These are phyloP conservation scores for Striga asiatica DNA, from an alignment of 257 asterid genomes.

Conservation along the genomic window DNA sequence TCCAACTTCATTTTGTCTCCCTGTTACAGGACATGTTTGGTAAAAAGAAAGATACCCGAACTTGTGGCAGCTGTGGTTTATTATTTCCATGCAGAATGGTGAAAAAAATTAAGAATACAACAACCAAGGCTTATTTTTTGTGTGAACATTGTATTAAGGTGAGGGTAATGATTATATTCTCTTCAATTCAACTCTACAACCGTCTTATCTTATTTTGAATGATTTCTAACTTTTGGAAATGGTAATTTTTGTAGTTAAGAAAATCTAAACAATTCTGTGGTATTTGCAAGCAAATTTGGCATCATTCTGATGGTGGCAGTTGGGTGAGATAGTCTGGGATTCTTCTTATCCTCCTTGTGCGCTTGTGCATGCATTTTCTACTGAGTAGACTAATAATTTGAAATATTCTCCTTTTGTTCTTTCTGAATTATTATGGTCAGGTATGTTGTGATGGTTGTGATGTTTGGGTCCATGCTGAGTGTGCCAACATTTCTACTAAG, in stretches of 20 bases:
- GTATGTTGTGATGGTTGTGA: constrained; percentile 87
- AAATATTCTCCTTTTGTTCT: neutral
- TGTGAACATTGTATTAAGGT: constrained; percentile 92
- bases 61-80: constrained; percentile 72
- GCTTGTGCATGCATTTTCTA: no score
- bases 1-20: constrained; percentile 4
- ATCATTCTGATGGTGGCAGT: constrained; percentile 89
- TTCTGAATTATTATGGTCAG: constrained; percentile 33
- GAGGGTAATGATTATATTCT: constrained; percentile 6
- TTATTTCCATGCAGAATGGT: constrained; percentile 47
- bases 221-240: constrained; percentile 13
- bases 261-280: constrained; percentile 84
- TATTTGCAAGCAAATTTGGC: constrained; percentile 83
- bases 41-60: constrained; percentile 39
- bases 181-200: neutral
- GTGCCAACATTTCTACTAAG: constrained; percentile 51
- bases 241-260: constrained; percentile 42
- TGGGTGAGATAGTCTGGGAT: constrained; percentile 55
- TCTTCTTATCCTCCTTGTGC: constrained; percentile 7
- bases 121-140: constrained; percentile 31
- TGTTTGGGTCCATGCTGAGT: constrained; percentile 96
- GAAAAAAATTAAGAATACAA: constrained; percentile 46
- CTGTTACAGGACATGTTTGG: constrained; percentile 38
- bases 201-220: constrained; percentile 11
- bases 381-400: neutral